These are phyloP conservation scores for Fraxinus ornus DNA, from an alignment of 305 asterid species.

Conservation along the genomic window DNA sequence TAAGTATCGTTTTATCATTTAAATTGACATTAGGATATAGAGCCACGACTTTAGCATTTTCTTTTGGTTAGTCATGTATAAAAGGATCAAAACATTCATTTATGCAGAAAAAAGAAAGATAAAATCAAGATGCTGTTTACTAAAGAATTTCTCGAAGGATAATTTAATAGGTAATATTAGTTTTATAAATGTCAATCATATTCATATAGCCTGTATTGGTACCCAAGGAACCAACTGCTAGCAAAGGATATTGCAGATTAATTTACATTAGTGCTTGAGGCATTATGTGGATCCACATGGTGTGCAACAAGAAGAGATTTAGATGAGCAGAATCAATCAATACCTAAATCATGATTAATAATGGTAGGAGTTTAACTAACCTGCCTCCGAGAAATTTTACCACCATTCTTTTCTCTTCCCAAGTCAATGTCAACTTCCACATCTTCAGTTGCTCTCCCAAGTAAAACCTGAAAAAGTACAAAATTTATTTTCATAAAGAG, in stretches of 20 bases:
- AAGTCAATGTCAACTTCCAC: conserved; percentile 69
- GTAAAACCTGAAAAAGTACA: conserved; percentile 52
- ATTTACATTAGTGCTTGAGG: background rate
- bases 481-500: background rate
- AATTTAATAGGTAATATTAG: background rate
- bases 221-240: background rate
- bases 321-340: background rate
- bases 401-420: conserved; percentile 53
- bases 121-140: background rate
- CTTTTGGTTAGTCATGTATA: background rate
- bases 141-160: background rate
- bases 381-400: conserved; percentile 77
- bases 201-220: background rate
- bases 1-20: background rate
- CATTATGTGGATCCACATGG: background rate
- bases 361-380: conserved; percentile 30
- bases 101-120: background rate
- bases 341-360: background rate
- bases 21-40: background rate
- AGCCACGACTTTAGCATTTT: background rate
- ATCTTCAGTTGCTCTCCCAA: conserved; percentile 68
- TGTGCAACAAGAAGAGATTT: background rate
- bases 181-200: background rate
- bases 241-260: background rate
- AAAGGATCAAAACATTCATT: background rate